These are phyloP conservation scores for Patellaria atrata DNA, from an alignment of 495 filamentous ascomycete genomes.

Conservation along the genomic window DNA sequence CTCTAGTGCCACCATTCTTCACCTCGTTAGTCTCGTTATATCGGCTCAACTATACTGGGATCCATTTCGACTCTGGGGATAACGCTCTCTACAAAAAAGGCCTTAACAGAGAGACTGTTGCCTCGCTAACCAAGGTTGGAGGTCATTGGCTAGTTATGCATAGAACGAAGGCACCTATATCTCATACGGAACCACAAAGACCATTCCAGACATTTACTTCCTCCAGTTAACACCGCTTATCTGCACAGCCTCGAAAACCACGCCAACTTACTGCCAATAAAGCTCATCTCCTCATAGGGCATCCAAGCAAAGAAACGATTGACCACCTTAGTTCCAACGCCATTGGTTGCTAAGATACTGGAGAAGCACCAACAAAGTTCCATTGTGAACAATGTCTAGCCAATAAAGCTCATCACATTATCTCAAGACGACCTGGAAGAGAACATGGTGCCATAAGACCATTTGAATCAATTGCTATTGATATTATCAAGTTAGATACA, in stretches of 20 bases:
- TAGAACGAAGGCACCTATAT: slow-evolving; percentile 1
- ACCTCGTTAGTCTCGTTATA: slow-evolving; percentile 5
- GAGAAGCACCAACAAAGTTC: slow-evolving; percentile 2
- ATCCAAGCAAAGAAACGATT: slow-evolving; percentile 3
- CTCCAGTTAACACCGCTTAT: slow-evolving; percentile 3
- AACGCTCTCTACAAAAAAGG: slow-evolving; percentile 7
- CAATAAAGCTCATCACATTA: slow-evolving; percentile 9
- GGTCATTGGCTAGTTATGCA: slow-evolving; percentile 7
- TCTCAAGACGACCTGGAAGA: slow-evolving; percentile 4
- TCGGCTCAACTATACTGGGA: slow-evolving; percentile 1
- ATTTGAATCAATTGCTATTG: slow-evolving; percentile 8
- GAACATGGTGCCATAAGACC: slow-evolving; percentile 3
- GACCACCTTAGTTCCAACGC: slow-evolving; percentile 2
- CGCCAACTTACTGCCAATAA: slow-evolving; percentile 2
- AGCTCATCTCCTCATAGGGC: slow-evolving; percentile 3
- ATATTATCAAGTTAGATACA: slow-evolving; percentile 5
- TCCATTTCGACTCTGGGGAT: slow-evolving; percentile 8
- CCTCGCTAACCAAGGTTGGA: slow-evolving; percentile 1
- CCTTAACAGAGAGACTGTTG: slow-evolving; percentile 1
- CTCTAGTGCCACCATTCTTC: slow-evolving; percentile 8
- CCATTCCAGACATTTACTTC: neutral
- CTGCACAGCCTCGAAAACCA: slow-evolving; percentile 1
- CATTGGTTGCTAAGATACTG: neutral
- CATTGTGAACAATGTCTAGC: slow-evolving; percentile 6
- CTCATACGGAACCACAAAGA: neutral